A percentile compares a stretch with the other conserved stretches of the same genome.
Conservation (phyloP, 1,284 basidiomycete genomes). For the Phylloporus gajari region DNA sequence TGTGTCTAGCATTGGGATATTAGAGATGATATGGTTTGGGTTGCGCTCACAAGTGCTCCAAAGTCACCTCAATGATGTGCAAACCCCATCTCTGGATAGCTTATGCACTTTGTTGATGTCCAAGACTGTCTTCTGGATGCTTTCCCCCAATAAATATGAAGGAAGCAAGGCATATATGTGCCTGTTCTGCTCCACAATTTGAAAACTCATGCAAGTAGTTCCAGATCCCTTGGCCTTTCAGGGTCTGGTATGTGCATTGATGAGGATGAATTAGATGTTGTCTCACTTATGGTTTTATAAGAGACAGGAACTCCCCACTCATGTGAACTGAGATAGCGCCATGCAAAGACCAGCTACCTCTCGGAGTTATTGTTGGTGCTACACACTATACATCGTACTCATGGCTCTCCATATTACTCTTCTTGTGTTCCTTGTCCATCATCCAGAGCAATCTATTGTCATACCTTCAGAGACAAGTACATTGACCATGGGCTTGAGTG, state of each 20-base stretch:
- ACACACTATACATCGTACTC: background rate
- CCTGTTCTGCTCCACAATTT: background rate
- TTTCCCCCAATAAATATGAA: background rate
- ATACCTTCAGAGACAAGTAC: background rate
- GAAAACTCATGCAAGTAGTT: background rate
- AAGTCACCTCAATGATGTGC: background rate
- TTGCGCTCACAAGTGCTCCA: background rate
- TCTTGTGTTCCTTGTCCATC: background rate
- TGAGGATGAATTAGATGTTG: background rate
- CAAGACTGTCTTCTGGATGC: background rate
- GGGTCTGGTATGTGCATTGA: background rate
- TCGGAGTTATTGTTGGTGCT: background rate
- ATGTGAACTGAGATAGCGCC: no score
- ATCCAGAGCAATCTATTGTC: background rate
- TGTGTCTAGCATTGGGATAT: background rate
- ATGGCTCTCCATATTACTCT: background rate
- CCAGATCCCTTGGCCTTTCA: background rate
- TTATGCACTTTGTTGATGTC: background rate
- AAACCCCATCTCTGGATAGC: background rate
- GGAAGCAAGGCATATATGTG: background rate
- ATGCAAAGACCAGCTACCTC: background rate
- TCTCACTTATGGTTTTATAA: background rate
- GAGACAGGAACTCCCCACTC: background rate
- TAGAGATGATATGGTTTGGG: constrained; percentile 1
- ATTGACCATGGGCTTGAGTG: background rate